Percentiles rank a stretch among this genome's conserved stretches.
These are phyloP conservation scores for Sequoiadendron giganteum DNA, from an alignment of 75 land plant genomes.

Conservation along the genomic window DNA sequence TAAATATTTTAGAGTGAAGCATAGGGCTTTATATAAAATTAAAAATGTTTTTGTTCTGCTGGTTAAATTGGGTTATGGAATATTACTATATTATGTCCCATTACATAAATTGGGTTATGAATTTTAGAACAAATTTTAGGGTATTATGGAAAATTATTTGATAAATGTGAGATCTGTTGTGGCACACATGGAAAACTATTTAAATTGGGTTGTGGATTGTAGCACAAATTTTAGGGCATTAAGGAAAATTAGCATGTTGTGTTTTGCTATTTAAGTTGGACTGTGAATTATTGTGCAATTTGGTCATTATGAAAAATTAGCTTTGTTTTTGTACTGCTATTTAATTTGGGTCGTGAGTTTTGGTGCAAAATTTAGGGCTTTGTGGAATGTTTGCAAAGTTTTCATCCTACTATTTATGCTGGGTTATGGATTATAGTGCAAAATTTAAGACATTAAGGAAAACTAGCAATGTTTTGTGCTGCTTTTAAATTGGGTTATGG, in stretches of 20 bases:
- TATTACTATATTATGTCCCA: too few species aligned
- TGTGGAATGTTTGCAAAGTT: neutral
- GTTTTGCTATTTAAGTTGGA: neutral
- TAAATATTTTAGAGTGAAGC: too few species aligned
- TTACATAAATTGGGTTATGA: too few species aligned
- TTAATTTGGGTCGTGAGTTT: neutral
- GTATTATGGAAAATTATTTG: neutral
- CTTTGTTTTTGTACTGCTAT: neutral
- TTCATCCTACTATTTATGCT: neutral
- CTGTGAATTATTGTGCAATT: neutral
- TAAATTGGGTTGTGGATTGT: neutral
- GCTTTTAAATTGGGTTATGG: neutral
- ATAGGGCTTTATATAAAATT: too few species aligned
- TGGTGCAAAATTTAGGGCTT: neutral
- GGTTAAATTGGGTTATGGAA: too few species aligned
- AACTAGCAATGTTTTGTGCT: neutral
- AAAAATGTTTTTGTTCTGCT: too few species aligned
- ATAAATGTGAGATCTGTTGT: too few species aligned
- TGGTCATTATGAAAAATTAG: neutral
- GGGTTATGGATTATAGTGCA: neutral
- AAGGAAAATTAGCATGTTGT: neutral
- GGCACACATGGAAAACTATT: too few species aligned
- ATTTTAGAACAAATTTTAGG: neutral
- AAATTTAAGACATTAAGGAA: neutral
- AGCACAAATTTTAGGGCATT: neutral